Evolutionary conservation across 129 eudicot genomes (phyloP).

Genomic region (Lactuca saligna): DNA sequence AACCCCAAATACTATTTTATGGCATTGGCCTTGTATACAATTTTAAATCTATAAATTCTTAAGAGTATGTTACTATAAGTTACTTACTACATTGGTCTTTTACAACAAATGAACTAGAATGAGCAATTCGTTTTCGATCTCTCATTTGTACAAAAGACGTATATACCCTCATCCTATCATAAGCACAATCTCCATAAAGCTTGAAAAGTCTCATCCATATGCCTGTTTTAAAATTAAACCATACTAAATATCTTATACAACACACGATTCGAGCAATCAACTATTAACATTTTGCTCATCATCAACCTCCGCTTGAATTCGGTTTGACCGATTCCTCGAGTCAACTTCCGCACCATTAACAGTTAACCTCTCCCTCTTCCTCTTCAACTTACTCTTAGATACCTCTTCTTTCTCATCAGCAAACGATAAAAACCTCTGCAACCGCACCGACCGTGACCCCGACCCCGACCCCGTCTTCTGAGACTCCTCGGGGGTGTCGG

Average conservation of each 20-base stretch:
- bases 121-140: too few species aligned
- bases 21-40: not conserved
- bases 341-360: conserved; percentile 35
- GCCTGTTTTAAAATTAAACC: not conserved
- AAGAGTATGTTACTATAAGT: not conserved
- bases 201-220: too few species aligned
- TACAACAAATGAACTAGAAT: too few species aligned
- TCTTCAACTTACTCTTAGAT: conserved; percentile 46
- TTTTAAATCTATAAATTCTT: too few species aligned
- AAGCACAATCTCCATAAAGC: too few species aligned
- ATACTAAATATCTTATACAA: not conserved
- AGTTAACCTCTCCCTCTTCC: conserved; percentile 46
- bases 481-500: conserved; percentile 27
- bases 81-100: too few species aligned
- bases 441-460: conserved; percentile 37
- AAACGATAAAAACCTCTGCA: conserved; percentile 68
- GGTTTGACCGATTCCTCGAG: conserved; percentile 34
- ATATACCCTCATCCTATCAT: too few species aligned
- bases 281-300: conserved; percentile 22
- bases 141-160: too few species aligned
- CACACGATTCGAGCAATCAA: conserved; percentile 1
- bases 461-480: conserved; percentile 35
- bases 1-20: not conserved
- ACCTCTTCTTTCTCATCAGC: conserved; percentile 70
- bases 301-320: conserved; percentile 38